Evolutionary conservation across 345 rosid genomes (phyloP), one percentile per base, ranked within the genome.

Genomic region (Gossypium sturtianum): DNA sequence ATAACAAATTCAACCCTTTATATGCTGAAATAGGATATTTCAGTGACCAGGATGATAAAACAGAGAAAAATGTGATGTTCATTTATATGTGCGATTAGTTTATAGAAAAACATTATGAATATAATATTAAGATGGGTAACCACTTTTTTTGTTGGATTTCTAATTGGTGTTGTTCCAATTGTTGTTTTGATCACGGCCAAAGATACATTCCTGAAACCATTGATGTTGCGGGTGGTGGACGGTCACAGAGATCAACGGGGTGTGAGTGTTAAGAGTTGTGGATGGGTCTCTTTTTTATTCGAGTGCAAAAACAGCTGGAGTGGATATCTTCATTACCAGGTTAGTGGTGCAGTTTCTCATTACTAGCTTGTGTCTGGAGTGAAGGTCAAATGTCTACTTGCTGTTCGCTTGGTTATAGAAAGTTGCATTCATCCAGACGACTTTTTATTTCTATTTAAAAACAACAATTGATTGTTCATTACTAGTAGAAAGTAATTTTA

Each of bases 201-300:
- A 91, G 97, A 77, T 91, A 90, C 57, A 85, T 87, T 61, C 94
- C 94, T 9, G 97, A 92, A 49, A 87, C 91, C 63, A 88, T 92
- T 11, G 93, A 90, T 76, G 88, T 90, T 47, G 85, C 20, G 0
- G 85, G 84, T 6, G 91, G 93, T 44, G 84, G 87, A 66, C 76
- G 79, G 68, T 86, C 83, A 58, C 91, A 86, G 34, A 81, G 91
- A 75, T 89, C 91, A 12, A 87, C 88, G 7, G 94, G 94, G 2
- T 91, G 97, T 49, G 93, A 90, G 76, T 90, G 94, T 71, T 90
- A 34, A 34, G 41, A 34, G 41, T 34, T 1, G 7, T 34, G 41
- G 41, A 34, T 6, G 41, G 41, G 41, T 34, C 41, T 34, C 41
- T 34, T 34, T 34, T 34, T 34, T 34, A 34, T 34, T 34, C 7